phyloP scores from a whole-genome alignment of 495 filamentous ascomycete species.

The Hypoxylon subgilvum region DNA sequence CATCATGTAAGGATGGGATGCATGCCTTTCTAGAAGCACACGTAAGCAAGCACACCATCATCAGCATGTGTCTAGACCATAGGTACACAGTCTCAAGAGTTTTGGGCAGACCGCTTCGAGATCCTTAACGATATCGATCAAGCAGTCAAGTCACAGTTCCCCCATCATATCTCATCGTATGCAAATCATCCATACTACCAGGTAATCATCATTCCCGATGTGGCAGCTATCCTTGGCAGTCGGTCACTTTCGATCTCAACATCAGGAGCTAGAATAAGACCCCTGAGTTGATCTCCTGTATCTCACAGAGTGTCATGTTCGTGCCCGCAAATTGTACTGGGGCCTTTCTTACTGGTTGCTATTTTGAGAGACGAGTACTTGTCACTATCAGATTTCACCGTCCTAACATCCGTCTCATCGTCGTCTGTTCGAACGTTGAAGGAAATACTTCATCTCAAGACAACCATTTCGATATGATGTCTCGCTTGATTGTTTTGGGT shows the following conservation, averaged over 20 bases:
- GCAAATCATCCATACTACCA: not conserved
- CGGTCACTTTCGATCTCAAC: not conserved
- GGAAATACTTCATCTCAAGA: constrained; percentile 1
- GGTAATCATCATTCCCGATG: constrained; percentile 1
- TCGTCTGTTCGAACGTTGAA: constrained; percentile 5
- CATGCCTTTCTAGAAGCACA: constrained; percentile 28
- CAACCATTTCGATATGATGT: not conserved
- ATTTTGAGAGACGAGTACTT: not conserved
- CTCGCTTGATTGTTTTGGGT: constrained; percentile 1
- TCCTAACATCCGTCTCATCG: constrained; percentile 12
- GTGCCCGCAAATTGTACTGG: not conserved
- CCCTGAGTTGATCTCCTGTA: constrained; percentile 24
- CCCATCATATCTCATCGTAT: not conserved
- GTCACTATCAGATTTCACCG: constrained; percentile 2
- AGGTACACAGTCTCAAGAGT: not conserved
- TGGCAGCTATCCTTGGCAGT: not conserved
- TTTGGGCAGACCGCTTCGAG: not conserved
- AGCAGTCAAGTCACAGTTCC: not conserved
- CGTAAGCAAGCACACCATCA: constrained; percentile 15
- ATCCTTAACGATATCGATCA: not conserved
- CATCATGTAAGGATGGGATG: no score
- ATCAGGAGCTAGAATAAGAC: constrained; percentile 15
- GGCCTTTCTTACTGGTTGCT: not conserved
- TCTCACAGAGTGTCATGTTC: constrained; percentile 13
- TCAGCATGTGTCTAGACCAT: not conserved